These are phyloP conservation scores for Phialocephala subalpina DNA, from an alignment of 2,329 filamentous ascomycete species.

Conservation along the genomic window DNA sequence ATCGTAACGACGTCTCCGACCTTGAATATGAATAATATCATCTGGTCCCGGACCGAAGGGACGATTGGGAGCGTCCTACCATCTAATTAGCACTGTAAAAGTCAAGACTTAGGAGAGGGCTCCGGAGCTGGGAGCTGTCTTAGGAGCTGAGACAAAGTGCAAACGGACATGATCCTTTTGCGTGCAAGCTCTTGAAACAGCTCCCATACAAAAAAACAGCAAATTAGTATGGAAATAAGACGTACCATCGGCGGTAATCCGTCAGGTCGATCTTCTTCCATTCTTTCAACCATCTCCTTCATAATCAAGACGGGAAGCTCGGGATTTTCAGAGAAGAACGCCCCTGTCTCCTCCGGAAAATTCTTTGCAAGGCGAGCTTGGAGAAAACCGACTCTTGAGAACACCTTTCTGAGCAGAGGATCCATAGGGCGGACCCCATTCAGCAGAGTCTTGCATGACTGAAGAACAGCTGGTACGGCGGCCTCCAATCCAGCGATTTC, in stretches of 20 bases:
- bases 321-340: slow-evolving; percentile 54
- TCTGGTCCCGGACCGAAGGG: slow-evolving; percentile 17
- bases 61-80: slow-evolving; percentile 41
- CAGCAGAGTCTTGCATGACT: slow-evolving; percentile 53
- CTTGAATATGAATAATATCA: slow-evolving; percentile 31
- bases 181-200: too few species aligned
- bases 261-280: slow-evolving; percentile 50
- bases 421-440: slow-evolving; percentile 53
- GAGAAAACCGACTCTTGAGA: slow-evolving; percentile 57
- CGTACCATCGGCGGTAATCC: slow-evolving; percentile 56
- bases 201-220: too few species aligned
- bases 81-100: too few species aligned
- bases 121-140: too few species aligned
- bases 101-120: too few species aligned
- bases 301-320: slow-evolving; percentile 56
- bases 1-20: slow-evolving; percentile 27
- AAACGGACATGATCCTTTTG: too few species aligned
- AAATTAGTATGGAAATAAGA: too few species aligned
- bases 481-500: slow-evolving; percentile 42
- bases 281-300: slow-evolving; percentile 53
- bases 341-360: slow-evolving; percentile 49
- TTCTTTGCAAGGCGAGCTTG: slow-evolving; percentile 54
- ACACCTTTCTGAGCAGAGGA: slow-evolving; percentile 55
- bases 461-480: slow-evolving; percentile 47
- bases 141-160: too few species aligned